Percentiles rank a stretch among this genome's conserved stretches.
Conservation (phyloP, 2,329 filamentous ascomycete species). For the Akanthomyces lecanii region DNA sequence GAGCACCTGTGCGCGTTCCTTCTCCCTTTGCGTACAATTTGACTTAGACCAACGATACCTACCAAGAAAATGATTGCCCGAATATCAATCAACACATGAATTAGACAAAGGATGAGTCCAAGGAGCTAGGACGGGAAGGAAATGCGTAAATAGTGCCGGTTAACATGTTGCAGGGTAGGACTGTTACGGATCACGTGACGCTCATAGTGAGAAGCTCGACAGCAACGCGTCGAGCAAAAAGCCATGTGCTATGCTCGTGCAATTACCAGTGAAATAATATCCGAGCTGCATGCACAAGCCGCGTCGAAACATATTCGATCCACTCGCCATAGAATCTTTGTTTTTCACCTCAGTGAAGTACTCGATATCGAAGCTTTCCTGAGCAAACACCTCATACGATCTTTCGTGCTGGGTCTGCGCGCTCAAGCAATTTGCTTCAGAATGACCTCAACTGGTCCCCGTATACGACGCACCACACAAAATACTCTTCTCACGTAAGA, state of each 20-base stretch:
- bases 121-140: not conserved
- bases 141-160: not conserved
- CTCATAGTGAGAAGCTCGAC: not conserved
- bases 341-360: not conserved
- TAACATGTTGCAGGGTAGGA: not conserved
- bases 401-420: conserved; percentile 12
- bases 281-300: not conserved
- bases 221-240: conserved; percentile 12
- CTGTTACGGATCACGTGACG: not conserved
- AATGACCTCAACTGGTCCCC: conserved; percentile 35
- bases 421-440: conserved; percentile 17
- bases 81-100: not conserved
- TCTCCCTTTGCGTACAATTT: too few relatives aligned
- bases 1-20: too few relatives aligned
- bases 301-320: not conserved
- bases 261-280: not conserved
- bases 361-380: not conserved
- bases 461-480: conserved; percentile 45
- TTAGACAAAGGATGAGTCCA: not conserved
- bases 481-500: conserved; percentile 47
- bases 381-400: not conserved
- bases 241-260: not conserved
- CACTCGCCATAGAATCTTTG: not conserved
- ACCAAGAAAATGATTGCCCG: too few relatives aligned
- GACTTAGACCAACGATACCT: too few relatives aligned